Conservation (phyloP, 192 early-diverging fungal species). For the Umbelopsis ramanniana region DNA sequence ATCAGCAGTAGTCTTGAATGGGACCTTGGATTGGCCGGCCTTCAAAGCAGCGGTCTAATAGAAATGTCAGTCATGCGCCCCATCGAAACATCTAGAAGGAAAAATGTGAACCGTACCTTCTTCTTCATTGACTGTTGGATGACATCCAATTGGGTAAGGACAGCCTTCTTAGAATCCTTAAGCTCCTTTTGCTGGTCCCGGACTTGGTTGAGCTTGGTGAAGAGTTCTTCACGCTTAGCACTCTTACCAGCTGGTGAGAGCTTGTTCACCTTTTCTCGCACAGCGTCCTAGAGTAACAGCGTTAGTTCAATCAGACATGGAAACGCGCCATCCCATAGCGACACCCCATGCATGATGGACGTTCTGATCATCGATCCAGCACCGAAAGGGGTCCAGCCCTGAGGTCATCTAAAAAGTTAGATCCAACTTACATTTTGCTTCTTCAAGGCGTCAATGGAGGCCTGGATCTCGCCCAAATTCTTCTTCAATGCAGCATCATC, state of each 20-base stretch:
- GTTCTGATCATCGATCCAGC: not conserved
- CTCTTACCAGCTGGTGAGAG: conserved; percentile 57
- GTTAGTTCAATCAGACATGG: not conserved
- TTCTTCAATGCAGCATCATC: conserved; percentile 35
- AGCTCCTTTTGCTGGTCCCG: conserved; percentile 73
- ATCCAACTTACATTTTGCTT: conserved; percentile 38
- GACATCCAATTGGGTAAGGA: conserved; percentile 72
- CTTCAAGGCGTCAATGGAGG: conserved; percentile 31
- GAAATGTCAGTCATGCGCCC: no score
- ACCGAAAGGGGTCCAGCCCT: not conserved
- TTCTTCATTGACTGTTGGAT: conserved; percentile 79
- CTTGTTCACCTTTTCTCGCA: conserved; percentile 60
- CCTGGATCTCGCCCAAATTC: conserved; percentile 19
- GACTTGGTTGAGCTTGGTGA: conserved; percentile 64
- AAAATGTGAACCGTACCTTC: conserved; percentile 59
- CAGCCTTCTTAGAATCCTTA: conserved; percentile 69
- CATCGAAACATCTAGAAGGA: not conserved
- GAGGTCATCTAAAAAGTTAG: not conserved
- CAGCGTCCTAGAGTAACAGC: conserved; percentile 48
- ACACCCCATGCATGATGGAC: no score
- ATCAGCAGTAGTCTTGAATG: conserved; percentile 80
- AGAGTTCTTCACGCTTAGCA: conserved; percentile 63
- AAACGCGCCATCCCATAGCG: no score
- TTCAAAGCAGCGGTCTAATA: conserved; percentile 71
- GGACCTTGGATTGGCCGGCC: conserved; percentile 74